A percentile compares a stretch with the other conserved stretches of the same genome.
Conservation (phyloP, 106 monocot species). For the Dioscorea zingiberensis region DNA sequence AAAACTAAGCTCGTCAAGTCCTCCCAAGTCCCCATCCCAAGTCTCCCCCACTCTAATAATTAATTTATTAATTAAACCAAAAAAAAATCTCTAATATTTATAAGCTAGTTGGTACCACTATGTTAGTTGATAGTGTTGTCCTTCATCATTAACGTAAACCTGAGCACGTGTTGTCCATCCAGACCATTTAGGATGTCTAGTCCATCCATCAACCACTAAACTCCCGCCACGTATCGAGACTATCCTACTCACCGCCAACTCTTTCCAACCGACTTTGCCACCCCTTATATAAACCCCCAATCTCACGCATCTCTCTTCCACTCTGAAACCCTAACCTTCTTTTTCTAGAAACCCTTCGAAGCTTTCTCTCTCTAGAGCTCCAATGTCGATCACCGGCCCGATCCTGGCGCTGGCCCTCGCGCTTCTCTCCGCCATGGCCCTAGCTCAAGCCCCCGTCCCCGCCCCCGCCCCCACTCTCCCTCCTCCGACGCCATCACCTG, state of each 20-base stretch:
- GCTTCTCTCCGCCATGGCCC: neutral
- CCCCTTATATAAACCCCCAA: constrained; percentile 1
- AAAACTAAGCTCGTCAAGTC: too few species aligned
- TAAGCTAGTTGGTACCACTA: too few species aligned
- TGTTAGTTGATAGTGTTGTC: too few species aligned
- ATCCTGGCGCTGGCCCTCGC: neutral
- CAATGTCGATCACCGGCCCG: neutral
- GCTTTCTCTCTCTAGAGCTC: constrained; percentile 1
- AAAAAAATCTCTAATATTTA: too few species aligned
- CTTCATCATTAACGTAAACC: too few species aligned
- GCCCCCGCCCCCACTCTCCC: neutral
- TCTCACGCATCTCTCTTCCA: neutral
- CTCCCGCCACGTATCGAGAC: neutral
- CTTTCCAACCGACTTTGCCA: neutral
- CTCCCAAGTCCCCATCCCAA: too few species aligned
- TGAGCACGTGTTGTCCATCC: too few species aligned
- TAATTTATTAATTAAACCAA: too few species aligned
- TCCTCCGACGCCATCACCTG: neutral
- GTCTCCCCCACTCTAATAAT: too few species aligned
- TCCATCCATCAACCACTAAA: neutral
- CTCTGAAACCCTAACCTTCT: neutral
- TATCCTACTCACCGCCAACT: neutral
- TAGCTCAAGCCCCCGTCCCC: neutral
- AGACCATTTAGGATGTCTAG: too few species aligned
- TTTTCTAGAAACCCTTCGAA: neutral